Conservation (phyloP, 192 early-diverging fungal species). For the Neocallimastix lanati region DNA sequence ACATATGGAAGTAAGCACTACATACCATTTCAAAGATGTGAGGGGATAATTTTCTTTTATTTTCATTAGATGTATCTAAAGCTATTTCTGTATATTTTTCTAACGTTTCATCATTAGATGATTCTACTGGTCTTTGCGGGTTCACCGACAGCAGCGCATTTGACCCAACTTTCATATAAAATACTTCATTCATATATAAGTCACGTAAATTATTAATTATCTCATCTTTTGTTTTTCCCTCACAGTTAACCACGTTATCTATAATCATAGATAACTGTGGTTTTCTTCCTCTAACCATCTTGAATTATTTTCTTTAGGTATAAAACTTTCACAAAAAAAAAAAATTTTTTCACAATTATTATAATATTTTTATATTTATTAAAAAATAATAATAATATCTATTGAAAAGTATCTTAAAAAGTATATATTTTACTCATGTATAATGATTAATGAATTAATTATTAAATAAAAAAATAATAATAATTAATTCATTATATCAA, state of each 20-base stretch:
- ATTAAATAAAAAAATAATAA: too few relatives aligned
- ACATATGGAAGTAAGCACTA: background rate
- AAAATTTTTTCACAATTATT: too few relatives aligned
- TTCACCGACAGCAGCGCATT: background rate
- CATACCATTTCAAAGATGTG: background rate
- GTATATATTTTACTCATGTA: too few relatives aligned
- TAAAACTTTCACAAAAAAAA: too few relatives aligned
- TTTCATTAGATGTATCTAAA: background rate
- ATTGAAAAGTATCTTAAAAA: too few relatives aligned
- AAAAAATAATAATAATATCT: too few relatives aligned
- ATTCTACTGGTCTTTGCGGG: background rate
- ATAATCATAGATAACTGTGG: background rate
- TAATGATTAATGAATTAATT: too few relatives aligned
- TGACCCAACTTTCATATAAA: background rate
- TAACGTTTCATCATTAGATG: background rate
- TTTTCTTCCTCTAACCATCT: background rate
- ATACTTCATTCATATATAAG: background rate
- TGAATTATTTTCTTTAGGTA: background rate
- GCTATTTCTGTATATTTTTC: background rate
- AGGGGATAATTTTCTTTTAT: background rate
- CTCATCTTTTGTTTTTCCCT: background rate
- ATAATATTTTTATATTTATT: too few relatives aligned
- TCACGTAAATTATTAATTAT: background rate
- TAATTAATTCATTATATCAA: too few relatives aligned
- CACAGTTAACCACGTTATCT: background rate